Evolutionary conservation across 73 alveolate genomes (phyloP).

Genomic region (Paramecium octaurelia): DNA sequence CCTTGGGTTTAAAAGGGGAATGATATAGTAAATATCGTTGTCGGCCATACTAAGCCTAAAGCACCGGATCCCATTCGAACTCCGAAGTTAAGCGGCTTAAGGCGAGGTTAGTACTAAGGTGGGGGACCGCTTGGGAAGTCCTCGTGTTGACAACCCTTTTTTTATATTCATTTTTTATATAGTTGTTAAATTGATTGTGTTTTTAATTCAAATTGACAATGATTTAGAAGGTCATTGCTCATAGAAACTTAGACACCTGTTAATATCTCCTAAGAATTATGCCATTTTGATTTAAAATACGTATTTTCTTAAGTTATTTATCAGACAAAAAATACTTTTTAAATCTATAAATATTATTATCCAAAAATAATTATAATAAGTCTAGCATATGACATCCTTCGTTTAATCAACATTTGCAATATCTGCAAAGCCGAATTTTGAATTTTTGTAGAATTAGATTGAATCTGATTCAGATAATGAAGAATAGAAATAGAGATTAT

Average conservation of each 20-base stretch:
- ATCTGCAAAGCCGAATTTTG: background rate
- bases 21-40: constrained; percentile 57
- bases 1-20: background rate
- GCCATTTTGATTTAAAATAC: background rate
- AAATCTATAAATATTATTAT: background rate
- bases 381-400: background rate
- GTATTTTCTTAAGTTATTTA: background rate
- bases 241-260: background rate
- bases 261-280: background rate
- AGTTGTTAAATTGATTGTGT: background rate
- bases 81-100: constrained; percentile 99
- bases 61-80: constrained; percentile 99
- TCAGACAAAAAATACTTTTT: background rate
- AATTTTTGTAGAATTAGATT: background rate
- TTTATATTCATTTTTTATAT: background rate
- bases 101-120: constrained; percentile 99
- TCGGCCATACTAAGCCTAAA: constrained; percentile 99
- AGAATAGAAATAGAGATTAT: background rate
- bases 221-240: background rate
- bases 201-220: background rate
- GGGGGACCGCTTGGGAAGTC: constrained; percentile 99
- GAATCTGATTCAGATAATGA: background rate
- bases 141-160: constrained; percentile 88
- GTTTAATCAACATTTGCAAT: background rate
- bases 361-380: background rate